A percentile compares a stretch with the other conserved stretches of the same genome.
phyloP scores from a whole-genome alignment of 768 basidiomycete species.

The Amanita jacksonii region DNA sequence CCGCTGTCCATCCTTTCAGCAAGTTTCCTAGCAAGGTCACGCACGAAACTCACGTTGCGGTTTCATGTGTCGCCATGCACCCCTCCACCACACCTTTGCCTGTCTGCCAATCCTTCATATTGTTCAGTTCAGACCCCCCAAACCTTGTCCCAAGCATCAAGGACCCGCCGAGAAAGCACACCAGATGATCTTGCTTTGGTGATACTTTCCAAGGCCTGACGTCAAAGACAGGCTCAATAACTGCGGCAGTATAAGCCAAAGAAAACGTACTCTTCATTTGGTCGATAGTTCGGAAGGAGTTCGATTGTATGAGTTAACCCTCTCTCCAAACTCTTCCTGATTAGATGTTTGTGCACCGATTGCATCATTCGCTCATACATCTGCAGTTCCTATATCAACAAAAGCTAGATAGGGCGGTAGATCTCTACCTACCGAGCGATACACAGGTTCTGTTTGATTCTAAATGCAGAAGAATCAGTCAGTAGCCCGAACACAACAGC shows the following conservation, averaged over 20 bases:
- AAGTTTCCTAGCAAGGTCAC: not conserved
- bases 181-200: conserved; percentile 93
- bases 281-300: conserved; percentile 41
- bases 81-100: conserved; percentile 81
- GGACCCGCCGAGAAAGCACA: conserved; percentile 89
- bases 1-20: conserved; percentile 37
- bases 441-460: conserved; percentile 70
- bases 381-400: conserved; percentile 24
- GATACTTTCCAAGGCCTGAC: conserved; percentile 10
- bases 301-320: conserved; percentile 75
- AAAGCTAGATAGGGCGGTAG: not conserved
- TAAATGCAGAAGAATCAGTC: conserved; percentile 15
- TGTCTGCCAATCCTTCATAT: conserved; percentile 73
- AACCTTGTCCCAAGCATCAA: conserved; percentile 81
- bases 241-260: not conserved
- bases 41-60: conserved; percentile 57
- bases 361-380: conserved; percentile 85
- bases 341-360: conserved; percentile 65
- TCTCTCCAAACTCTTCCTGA: conserved; percentile 49
- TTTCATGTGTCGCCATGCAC: conserved; percentile 79
- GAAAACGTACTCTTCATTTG: conserved; percentile 24
- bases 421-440: conserved; percentile 47
- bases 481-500: not conserved
- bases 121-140: conserved; percentile 32
- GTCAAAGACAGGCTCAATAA: not conserved